phyloP scores from a whole-genome alignment of 2,329 filamentous ascomycete genomes.

The Polychaeton citri region DNA sequence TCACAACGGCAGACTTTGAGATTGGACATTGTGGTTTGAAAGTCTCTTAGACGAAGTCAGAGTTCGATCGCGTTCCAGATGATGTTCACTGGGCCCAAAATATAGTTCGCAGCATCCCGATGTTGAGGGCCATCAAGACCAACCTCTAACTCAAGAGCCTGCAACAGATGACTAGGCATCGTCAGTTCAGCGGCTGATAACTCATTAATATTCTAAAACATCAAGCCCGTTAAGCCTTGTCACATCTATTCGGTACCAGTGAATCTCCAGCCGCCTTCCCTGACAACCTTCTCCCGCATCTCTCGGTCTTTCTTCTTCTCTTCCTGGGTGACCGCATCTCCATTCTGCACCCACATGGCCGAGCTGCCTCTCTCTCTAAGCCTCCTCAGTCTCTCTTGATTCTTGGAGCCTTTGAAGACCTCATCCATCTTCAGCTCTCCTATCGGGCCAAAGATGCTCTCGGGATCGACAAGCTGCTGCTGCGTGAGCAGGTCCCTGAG shows the following conservation, averaged over 20 bases:
- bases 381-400: conserved; percentile 70
- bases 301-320: conserved; percentile 71
- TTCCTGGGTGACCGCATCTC: conserved; percentile 71
- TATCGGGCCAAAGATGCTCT: conserved; percentile 78
- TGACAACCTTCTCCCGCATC: conserved; percentile 62
- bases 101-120: too few species aligned
- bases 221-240: neutral
- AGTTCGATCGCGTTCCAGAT: too few species aligned
- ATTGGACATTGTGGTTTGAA: too few species aligned
- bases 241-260: conserved; percentile 7
- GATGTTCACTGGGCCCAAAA: too few species aligned
- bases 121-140: too few species aligned
- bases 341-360: conserved; percentile 72
- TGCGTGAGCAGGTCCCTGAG: conserved; percentile 60
- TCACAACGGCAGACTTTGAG: too few species aligned
- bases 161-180: too few species aligned
- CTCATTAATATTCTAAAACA: neutral
- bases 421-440: conserved; percentile 88
- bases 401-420: conserved; percentile 64
- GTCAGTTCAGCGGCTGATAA: too few species aligned
- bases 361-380: conserved; percentile 86
- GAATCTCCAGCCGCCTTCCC: conserved; percentile 78
- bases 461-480: conserved; percentile 77
- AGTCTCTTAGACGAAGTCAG: too few species aligned
- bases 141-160: too few species aligned